Evolutionary conservation across 352 stramenopile species (phyloP).

Genomic region (Pythium insidiosum): DNA sequence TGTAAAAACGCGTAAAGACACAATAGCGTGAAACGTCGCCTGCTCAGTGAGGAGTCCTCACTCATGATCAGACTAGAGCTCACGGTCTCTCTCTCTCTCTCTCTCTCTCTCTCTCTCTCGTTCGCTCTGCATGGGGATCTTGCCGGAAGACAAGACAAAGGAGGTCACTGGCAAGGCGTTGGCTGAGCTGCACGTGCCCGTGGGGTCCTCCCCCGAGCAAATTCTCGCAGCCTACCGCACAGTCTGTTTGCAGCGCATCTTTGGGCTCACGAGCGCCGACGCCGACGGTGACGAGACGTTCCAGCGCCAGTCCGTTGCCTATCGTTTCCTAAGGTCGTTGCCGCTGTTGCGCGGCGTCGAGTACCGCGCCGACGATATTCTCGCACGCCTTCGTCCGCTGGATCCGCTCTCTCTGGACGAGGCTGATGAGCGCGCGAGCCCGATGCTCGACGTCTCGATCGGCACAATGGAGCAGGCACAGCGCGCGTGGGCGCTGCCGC

Average conservation of each 20-base stretch:
- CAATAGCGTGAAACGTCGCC: no score
- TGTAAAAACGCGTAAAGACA: no score
- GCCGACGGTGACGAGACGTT: constrained; percentile 17
- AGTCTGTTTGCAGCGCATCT: constrained; percentile 30
- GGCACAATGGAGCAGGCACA: constrained; percentile 56
- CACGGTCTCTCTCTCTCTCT: no score
- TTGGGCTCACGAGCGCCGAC: not conserved
- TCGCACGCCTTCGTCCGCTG: constrained; percentile 37
- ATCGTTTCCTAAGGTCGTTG: constrained; percentile 52
- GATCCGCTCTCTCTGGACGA: constrained; percentile 12
- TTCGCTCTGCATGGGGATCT: constrained; percentile 23
- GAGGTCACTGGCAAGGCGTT: constrained; percentile 36
- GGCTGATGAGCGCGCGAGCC: constrained; percentile 32
- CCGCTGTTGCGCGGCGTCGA: constrained; percentile 31
- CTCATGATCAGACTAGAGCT: no score
- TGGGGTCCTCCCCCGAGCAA: constrained; percentile 37
- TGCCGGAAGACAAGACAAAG: constrained; percentile 16
- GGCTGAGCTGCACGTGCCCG: constrained; percentile 44
- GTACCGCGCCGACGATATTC: constrained; percentile 21
- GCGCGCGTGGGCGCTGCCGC: constrained; percentile 36
- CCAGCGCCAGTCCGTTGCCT: constrained; percentile 52
- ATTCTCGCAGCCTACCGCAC: constrained; percentile 38
- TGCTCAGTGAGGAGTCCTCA: no score
- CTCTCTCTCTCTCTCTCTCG: no score
- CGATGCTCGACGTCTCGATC: constrained; percentile 56